Percentiles rank a stretch among this genome's conserved stretches.
These are phyloP conservation scores for Petrea volubilis DNA, from an alignment of 257 asterid genomes.

Conservation along the genomic window DNA sequence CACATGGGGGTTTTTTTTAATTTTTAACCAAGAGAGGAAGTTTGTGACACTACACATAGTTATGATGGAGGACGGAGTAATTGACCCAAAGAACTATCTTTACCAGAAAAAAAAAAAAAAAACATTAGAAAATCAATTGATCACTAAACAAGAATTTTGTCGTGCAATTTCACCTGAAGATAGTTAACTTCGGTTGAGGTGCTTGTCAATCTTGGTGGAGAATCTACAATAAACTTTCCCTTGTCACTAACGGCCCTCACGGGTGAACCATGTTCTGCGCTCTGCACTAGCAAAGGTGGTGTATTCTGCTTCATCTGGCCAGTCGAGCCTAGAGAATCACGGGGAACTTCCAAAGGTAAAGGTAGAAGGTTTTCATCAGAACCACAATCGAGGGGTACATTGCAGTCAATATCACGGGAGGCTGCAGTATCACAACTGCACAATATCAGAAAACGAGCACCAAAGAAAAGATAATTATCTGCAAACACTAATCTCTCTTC, in stretches of 20 bases:
- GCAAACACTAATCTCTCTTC: no score
- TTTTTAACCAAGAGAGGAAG: no score
- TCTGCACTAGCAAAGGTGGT: slow-evolving; percentile 27
- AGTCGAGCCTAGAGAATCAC: slow-evolving; percentile 24
- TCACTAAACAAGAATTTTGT: not conserved
- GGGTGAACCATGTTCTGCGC: slow-evolving; percentile 23
- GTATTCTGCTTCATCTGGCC: slow-evolving; percentile 25
- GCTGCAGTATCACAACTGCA: slow-evolving; percentile 34
- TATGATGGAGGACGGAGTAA: no score
- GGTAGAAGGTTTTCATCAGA: slow-evolving; percentile 27
- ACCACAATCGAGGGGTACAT: slow-evolving; percentile 37
- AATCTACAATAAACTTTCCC: slow-evolving; percentile 30
- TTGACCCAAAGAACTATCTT: no score
- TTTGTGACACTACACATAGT: no score
- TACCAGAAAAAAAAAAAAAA: not conserved
- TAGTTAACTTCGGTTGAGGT: slow-evolving; percentile 28
- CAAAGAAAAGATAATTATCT: no score
- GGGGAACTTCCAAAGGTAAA: slow-evolving; percentile 20
- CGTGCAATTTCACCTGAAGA: slow-evolving; percentile 55
- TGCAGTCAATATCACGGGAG: slow-evolving; percentile 44
- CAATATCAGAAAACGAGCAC: not conserved
- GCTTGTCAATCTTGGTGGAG: slow-evolving; percentile 20
- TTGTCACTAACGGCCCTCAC: slow-evolving; percentile 29
- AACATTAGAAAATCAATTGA: not conserved
- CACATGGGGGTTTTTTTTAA: no score